Evolutionary conservation across 169 alveolate species (phyloP).

Genomic region (Eimeria necatrix): DNA sequence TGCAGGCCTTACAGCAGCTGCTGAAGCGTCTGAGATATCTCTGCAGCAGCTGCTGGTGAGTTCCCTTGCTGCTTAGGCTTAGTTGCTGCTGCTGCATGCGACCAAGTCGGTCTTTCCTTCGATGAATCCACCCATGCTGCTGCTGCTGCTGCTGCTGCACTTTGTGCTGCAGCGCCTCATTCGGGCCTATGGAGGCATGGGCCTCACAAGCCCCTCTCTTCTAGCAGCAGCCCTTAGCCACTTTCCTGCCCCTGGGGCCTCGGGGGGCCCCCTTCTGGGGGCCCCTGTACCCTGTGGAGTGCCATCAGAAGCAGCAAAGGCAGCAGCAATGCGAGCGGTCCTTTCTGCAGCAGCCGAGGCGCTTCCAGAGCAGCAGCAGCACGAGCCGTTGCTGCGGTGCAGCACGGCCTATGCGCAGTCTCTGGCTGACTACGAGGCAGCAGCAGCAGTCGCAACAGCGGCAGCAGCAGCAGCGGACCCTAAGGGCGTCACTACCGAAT

Average conservation of each 20-base stretch:
- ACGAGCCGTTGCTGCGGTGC: slow-evolving; percentile 32
- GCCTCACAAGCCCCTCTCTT: slow-evolving; percentile 58
- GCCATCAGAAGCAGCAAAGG: slow-evolving; percentile 28
- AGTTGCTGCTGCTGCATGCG: neutral
- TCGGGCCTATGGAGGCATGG: slow-evolving; percentile 59
- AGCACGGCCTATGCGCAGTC: slow-evolving; percentile 37
- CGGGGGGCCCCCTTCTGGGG: neutral
- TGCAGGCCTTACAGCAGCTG: slow-evolving; percentile 41
- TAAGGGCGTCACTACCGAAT: neutral
- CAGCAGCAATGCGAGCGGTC: slow-evolving; percentile 51
- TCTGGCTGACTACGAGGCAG: slow-evolving; percentile 49
- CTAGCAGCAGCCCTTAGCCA: slow-evolving; percentile 60
- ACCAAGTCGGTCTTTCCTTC: neutral
- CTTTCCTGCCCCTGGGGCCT: neutral
- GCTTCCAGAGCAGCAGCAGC: slow-evolving; percentile 29
- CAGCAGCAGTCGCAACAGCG: slow-evolving; percentile 49
- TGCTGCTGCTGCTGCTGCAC: slow-evolving; percentile 1
- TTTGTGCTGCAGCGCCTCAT: slow-evolving; percentile 68
- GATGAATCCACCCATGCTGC: neutral
- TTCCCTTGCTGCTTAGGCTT: neutral
- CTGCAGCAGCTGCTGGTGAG: slow-evolving; percentile 37
- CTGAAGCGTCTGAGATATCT: slow-evolving; percentile 23
- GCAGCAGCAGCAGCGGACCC: slow-evolving; percentile 30
- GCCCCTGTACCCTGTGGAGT: slow-evolving; percentile 23
- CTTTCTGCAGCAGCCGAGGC: neutral